Evolutionary conservation across 1,284 basidiomycete species (phyloP), one percentile per base, ranked within the genome.

Genomic region (Pseudozyma flocculosa): DNA sequence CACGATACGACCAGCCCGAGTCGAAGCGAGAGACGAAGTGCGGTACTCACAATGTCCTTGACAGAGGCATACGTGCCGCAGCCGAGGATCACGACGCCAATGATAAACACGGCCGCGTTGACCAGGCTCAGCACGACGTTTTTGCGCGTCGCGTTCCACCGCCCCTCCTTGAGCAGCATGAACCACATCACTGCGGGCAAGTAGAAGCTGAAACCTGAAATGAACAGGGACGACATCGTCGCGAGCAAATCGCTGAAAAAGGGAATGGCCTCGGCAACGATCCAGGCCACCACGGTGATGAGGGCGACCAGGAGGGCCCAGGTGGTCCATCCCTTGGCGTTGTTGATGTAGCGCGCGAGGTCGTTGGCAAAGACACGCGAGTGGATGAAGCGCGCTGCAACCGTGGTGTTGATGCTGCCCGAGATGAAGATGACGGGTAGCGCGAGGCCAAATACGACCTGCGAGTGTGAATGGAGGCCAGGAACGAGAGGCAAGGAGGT

Each of bases 111-210:
- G 37, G 13, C 26, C 1, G 17, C 42, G 24, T 57, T 56, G n/a
- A 40, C 19, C n/a, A 40, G 2, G 26, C 47, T 43, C 18, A 41
- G 30, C 21, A 45, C 17, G 22, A 45, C 22, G 26, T 50, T 58
- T 29, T 34, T 48, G 22, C 40, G n/a, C 11, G 24, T 36, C 14
- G 22, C 41, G 23, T 36, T 21, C 32, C 45, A 48, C 15, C 17
- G 10, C 14, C 46, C 46, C 24, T 48, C 42, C 40, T 54, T 40
- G 7, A 36, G 48, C 30, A 30, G 24, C 43, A 44, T 21, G 18
- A 42, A 32, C 32, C n/a, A 62, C 79, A 61, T 72, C 90, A 91
- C 84, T 45, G 21, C 21, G 4, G 51, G 50, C 21, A 50, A 51
- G 26, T 19, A 43, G 54, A 52, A 67, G 40, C 26, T 45, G 37